phyloP scores from a whole-genome alignment of 345 rosid genomes.

The Ricinus communis region DNA sequence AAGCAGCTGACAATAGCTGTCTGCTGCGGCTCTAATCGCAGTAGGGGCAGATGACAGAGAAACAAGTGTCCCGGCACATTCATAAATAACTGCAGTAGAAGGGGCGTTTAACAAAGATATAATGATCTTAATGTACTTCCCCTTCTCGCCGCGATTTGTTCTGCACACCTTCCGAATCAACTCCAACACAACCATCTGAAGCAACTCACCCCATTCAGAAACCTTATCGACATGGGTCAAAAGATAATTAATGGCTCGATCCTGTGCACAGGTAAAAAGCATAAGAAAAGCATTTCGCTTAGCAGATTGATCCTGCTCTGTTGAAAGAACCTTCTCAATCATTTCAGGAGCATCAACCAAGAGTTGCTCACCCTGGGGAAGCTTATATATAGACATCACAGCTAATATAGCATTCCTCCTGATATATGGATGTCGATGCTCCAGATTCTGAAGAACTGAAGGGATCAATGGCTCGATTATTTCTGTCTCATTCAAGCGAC shows the following conservation, averaged over 20 bases:
- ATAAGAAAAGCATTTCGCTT: conserved; percentile 79
- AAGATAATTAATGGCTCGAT: conserved; percentile 61
- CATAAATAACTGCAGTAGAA: conserved; percentile 68
- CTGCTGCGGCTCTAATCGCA: conserved; percentile 81
- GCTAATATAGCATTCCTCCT: conserved; percentile 74
- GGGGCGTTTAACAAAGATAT: conserved; percentile 71
- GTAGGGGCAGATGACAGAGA: conserved; percentile 90
- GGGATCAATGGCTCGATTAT: conserved; percentile 74
- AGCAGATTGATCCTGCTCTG: conserved; percentile 72
- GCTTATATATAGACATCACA: conserved; percentile 69
- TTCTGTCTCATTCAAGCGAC: conserved; percentile 69
- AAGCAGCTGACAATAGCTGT: conserved; percentile 81
- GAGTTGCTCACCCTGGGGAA: conserved; percentile 73
- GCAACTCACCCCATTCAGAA: conserved; percentile 68
- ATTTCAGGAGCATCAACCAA: conserved; percentile 74
- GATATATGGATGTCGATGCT: conserved; percentile 70
- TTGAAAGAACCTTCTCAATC: conserved; percentile 65
- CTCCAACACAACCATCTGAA: conserved; percentile 79
- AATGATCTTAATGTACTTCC: conserved; percentile 69
- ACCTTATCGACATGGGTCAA: conserved; percentile 65
- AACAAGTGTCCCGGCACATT: conserved; percentile 79
- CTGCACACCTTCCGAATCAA: conserved; percentile 72
- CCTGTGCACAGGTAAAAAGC: conserved; percentile 74
- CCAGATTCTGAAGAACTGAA: conserved; percentile 65
- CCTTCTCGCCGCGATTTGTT: conserved; percentile 62